Evolutionary conservation across 768 basidiomycete species (phyloP).

Genomic region (Phylloporus rhodoxanthus): DNA sequence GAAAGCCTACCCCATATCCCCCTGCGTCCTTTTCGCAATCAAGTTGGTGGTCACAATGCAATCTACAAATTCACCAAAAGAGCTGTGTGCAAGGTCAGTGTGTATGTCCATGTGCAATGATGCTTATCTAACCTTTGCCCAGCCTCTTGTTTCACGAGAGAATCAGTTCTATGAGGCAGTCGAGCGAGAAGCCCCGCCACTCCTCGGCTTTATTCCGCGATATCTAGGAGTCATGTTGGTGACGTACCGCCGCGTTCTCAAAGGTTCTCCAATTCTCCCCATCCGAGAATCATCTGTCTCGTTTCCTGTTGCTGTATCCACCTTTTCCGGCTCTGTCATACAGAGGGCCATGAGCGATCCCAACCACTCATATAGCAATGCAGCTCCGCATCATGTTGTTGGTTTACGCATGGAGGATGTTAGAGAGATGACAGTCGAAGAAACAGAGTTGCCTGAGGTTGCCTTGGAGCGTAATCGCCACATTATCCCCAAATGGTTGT

Average conservation of each 20-base stretch:
- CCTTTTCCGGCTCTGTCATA: conserved; percentile 24
- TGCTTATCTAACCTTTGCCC: conserved; percentile 13
- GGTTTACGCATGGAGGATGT: conserved; percentile 25
- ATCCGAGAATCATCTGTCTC: conserved; percentile 11
- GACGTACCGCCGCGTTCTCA: conserved; percentile 79
- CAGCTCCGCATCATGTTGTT: conserved; percentile 1
- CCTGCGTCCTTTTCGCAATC: conserved; percentile 90
- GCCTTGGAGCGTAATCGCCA: conserved; percentile 89
- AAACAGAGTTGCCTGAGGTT: conserved; percentile 91
- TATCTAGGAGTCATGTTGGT: conserved; percentile 99
- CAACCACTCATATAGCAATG: conserved; percentile 1
- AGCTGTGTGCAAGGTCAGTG: conserved; percentile 93
- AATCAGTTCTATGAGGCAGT: conserved; percentile 98
- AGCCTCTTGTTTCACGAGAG: conserved; percentile 96
- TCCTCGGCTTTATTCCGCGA: conserved; percentile 92
- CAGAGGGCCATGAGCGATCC: conserved; percentile 27
- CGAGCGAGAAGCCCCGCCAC: conserved; percentile 86
- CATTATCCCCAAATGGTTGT: conserved; percentile 91
- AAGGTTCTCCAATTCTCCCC: conserved; percentile 27
- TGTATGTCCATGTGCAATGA: not conserved
- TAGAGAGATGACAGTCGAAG: conserved; percentile 45
- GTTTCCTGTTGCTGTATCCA: conserved; percentile 16
- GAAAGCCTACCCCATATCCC: conserved; percentile 82
- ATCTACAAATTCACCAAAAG: conserved; percentile 98
- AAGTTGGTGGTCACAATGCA: conserved; percentile 95